These are phyloP conservation scores for Penicillium robsamsonii DNA, from an alignment of 495 filamentous ascomycete genomes.

Conservation along the genomic window DNA sequence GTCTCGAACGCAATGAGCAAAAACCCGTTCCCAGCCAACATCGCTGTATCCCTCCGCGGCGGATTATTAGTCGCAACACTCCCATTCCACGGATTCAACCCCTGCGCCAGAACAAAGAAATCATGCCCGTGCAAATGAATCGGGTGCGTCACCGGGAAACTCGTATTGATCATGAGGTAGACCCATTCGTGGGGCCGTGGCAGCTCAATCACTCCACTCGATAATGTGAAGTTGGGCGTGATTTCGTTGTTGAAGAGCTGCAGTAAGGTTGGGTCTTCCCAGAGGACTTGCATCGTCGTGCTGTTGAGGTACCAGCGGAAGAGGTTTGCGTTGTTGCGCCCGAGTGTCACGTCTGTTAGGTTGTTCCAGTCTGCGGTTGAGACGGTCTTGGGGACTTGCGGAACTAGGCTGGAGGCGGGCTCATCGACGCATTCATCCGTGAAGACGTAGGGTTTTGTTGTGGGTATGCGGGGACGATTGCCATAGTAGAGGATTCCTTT, in stretches of 20 bases:
- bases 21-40: conserved; percentile 37
- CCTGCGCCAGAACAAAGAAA: conserved; percentile 28
- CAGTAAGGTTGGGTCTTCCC: conserved; percentile 24
- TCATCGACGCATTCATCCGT: conserved; percentile 15
- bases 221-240: conserved; percentile 8
- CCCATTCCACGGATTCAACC: conserved; percentile 10
- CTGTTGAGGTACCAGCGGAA: conserved; percentile 29
- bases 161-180: conserved; percentile 47
- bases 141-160: conserved; percentile 18
- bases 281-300: conserved; percentile 21
- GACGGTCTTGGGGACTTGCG: conserved; percentile 14
- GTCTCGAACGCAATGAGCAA: conserved; percentile 54
- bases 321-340: conserved; percentile 11
- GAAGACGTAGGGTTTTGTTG: conserved; percentile 8
- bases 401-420: conserved; percentile 11
- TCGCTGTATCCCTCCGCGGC: conserved; percentile 45
- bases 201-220: conserved; percentile 20
- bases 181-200: conserved; percentile 58
- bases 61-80: conserved; percentile 5
- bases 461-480: conserved; percentile 27
- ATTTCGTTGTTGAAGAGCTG: conserved; percentile 20
- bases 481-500: conserved; percentile 57
- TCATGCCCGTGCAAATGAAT: conserved; percentile 32
- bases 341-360: conserved; percentile 13
- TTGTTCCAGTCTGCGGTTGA: conserved; percentile 15